These are phyloP conservation scores for Dictyostelium purpureum DNA, from an alignment of 78 protist genomes.

Conservation along the genomic window DNA sequence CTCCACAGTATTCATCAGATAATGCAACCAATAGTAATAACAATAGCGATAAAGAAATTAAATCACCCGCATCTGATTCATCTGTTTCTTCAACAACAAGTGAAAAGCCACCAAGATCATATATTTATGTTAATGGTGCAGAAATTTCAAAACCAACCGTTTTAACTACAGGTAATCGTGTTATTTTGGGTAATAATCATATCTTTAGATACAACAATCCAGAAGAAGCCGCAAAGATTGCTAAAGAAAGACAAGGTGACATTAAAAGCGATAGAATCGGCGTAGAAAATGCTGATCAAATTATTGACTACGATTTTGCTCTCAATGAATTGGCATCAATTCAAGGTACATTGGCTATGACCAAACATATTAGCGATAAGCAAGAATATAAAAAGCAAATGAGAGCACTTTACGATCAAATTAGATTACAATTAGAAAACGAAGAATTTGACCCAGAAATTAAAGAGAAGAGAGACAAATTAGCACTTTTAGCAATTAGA, in stretches of 20 bases:
- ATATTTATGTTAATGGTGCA: conserved; percentile 67
- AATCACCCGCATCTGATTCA: neutral
- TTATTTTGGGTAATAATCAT: conserved; percentile 83
- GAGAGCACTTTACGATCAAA: conserved; percentile 57
- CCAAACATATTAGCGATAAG: conserved; percentile 50
- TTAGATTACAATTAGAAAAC: conserved; percentile 21
- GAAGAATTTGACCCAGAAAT: conserved; percentile 37
- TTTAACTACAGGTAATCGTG: conserved; percentile 60
- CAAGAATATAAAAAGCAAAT: conserved; percentile 63
- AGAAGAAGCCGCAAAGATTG: conserved; percentile 75
- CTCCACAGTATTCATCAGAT: neutral
- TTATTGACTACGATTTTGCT: conserved; percentile 80
- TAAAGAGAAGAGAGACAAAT: conserved; percentile 30
- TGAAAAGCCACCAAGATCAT: conserved; percentile 8
- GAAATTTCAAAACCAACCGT: conserved; percentile 44
- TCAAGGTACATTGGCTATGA: conserved; percentile 68
- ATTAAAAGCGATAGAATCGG: neutral
- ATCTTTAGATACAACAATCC: conserved; percentile 84
- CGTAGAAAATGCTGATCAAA: conserved; percentile 13
- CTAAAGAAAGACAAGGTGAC: conserved; percentile 42
- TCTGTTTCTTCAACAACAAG: neutral
- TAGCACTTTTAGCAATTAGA: conserved; percentile 36
- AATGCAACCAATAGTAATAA: neutral
- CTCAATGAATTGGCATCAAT: conserved; percentile 72
- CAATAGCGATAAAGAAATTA: neutral